Conservation (phyloP, 495 filamentous ascomycete species). For the Lasiosphaeria ovina region DNA sequence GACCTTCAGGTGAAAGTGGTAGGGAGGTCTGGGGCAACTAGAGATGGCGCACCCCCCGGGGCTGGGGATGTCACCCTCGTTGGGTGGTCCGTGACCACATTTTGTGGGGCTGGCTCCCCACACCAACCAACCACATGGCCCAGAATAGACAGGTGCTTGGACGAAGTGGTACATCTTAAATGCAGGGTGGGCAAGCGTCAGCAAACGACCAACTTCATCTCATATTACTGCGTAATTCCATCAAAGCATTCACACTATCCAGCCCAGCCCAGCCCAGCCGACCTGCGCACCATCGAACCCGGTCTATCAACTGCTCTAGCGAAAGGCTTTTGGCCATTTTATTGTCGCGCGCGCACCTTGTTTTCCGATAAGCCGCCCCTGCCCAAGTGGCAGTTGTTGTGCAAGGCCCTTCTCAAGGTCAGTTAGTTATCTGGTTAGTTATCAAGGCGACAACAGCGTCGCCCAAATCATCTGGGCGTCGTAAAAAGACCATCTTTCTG, state of each 20-base stretch:
- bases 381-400: neutral
- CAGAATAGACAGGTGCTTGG: neutral
- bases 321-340: too few species aligned
- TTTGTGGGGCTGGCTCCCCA: constrained; percentile 2
- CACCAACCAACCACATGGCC: constrained; percentile 11
- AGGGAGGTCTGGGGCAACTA: neutral
- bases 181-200: neutral
- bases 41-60: neutral
- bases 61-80: constrained; percentile 14
- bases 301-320: neutral
- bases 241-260: neutral
- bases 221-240: neutral
- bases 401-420: too few species aligned
- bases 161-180: too few species aligned
- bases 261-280: neutral
- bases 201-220: neutral
- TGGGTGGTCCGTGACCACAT: constrained; percentile 23
- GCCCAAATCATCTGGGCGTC: too few species aligned
- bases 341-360: too few species aligned
- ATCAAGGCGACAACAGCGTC: too few species aligned
- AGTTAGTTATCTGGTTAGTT: too few species aligned
- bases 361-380: too few species aligned
- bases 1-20: neutral
- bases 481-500: too few species aligned
- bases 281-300: neutral